phyloP scores from a whole-genome alignment of 2,329 filamentous ascomycete genomes.

The Alternaria sp. region DNA sequence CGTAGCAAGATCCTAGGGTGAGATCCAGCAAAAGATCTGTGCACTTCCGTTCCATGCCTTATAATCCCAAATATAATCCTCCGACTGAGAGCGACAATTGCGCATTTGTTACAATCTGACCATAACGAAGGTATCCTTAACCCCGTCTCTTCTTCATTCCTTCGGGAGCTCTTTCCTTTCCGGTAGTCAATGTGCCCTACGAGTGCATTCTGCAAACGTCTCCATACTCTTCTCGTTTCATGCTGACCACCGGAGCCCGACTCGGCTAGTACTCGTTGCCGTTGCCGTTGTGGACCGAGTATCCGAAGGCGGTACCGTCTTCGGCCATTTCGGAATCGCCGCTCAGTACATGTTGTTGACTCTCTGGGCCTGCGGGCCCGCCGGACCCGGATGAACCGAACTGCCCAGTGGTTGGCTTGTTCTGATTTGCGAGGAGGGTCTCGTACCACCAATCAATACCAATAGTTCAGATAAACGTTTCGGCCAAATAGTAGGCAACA shows the following conservation, averaged over 20 bases:
- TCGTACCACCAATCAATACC: conserved; percentile 65
- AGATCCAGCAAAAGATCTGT: conserved; percentile 7
- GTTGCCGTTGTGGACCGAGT: conserved; percentile 54
- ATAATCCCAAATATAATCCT: conserved; percentile 8
- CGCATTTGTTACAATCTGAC: conserved; percentile 34
- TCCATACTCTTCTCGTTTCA: conserved; percentile 1
- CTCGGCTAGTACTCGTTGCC: conserved; percentile 51
- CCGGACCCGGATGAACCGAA: conserved; percentile 47
- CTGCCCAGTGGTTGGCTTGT: conserved; percentile 61
- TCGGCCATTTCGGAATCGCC: conserved; percentile 56
- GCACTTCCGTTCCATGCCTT: conserved; percentile 8
- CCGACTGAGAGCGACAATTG: conserved; percentile 10
- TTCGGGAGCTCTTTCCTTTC: conserved; percentile 10
- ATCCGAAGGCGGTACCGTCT: conserved; percentile 54
- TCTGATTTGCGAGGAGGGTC: conserved; percentile 79
- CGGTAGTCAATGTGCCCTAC: conserved; percentile 32
- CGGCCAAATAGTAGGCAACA: conserved; percentile 51
- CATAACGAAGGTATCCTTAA: conserved; percentile 8
- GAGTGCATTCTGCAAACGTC: conserved; percentile 17
- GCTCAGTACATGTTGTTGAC: conserved; percentile 55
- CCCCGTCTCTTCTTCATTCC: conserved; percentile 11
- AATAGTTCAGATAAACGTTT: conserved; percentile 59
- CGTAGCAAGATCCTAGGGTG: background rate
- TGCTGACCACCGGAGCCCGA: conserved; percentile 28
- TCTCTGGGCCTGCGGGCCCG: conserved; percentile 49